phyloP scores from a whole-genome alignment of 805 yeast species.

The Metschnikowia dekortorum region DNA sequence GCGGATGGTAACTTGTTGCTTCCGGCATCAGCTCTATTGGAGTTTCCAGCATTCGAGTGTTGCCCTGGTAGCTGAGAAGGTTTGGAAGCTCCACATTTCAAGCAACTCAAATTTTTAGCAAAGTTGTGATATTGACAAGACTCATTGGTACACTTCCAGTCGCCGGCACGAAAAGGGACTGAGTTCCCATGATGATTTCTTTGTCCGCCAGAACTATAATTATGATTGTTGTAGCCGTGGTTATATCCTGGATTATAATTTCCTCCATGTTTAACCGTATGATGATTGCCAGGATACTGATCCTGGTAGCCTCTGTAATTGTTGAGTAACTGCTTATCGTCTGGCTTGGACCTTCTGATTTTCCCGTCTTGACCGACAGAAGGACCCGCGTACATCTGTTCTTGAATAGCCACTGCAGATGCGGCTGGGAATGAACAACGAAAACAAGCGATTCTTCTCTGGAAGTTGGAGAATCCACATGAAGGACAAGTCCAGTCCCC shows the following conservation, averaged over 20 bases:
- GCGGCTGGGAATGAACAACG: slow-evolving; percentile 86
- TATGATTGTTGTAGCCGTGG: slow-evolving; percentile 15
- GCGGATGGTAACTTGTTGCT: slow-evolving; percentile 2
- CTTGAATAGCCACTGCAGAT: slow-evolving; percentile 65
- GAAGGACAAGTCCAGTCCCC: slow-evolving; percentile 99
- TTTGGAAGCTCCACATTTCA: slow-evolving; percentile 80
- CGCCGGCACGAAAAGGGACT: slow-evolving; percentile 96
- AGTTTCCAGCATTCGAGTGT: slow-evolving; percentile 1
- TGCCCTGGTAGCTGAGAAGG: slow-evolving; percentile 29
- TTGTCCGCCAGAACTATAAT: slow-evolving; percentile 12
- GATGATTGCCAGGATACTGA: slow-evolving; percentile 8
- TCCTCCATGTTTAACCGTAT: slow-evolving; percentile 14
- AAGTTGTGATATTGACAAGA: slow-evolving; percentile 85
- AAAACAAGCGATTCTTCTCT: slow-evolving; percentile 89
- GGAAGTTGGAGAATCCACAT: slow-evolving; percentile 93
- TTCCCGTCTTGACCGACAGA: neutral
- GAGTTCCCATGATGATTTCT: slow-evolving; percentile 33
- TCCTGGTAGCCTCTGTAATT: slow-evolving; percentile 10
- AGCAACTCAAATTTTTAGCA: slow-evolving; percentile 82
- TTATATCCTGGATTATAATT: slow-evolving; percentile 10
- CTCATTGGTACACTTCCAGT: slow-evolving; percentile 86
- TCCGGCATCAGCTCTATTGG: slow-evolving; percentile 7
- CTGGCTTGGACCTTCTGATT: slow-evolving; percentile 10
- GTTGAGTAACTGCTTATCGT: slow-evolving; percentile 11
- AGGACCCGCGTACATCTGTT: slow-evolving; percentile 41